Base-by-base conservation (phyloP, 2,329 filamentous ascomycete genomes). In the Beauveria asiatica region DNA sequence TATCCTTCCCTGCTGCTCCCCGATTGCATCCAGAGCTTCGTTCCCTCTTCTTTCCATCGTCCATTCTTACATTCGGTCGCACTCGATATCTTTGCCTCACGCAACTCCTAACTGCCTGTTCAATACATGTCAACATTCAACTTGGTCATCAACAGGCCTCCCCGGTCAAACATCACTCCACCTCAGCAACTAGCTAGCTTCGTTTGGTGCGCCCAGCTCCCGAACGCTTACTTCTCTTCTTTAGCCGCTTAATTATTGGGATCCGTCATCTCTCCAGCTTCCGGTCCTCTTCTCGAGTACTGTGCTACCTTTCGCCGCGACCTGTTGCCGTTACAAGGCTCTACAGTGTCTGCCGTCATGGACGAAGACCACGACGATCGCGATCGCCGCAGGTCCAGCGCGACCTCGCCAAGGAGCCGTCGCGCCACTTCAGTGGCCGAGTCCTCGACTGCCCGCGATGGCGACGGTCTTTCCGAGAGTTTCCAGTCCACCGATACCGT, bases 401-500 rank as follows among this genome's bases (percentile, higher is more conserved):
- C 57, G 62, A 65, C 78, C 61, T 80, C 82, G 57, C 79, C 82
- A 17, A 79, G 78, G 50, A 62, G 33, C 53, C 80, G 83, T 63
- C 78, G 75, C 63, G 76, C 80, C 54, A 65, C 66, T 61, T 75
- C 76, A 57, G 71, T 70, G 63, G 67, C 73, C 62, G 73, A 75
- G 53, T 66, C 73, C 50, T 64, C 72, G 50, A 64, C 72, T 49
- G 66, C 67, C 58, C 73, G 70, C 60, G 66, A 69, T 23, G 77
- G 78, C 42, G 78, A 82, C 52, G 74, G 71, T 25, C 68, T 78
- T 52, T 75, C 80, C 5, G 82, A 84, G 65, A 83, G 78, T 70
- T 79, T 78, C 66, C 82, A 84, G 67, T 83, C 83, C 21, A 80
- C 79, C 23, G 84, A 86, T 60, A 85, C 83, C 17, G 75, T 85